Conservation (phyloP, 2,329 filamentous ascomycete species). For the Chrysosporium queenslandicum region DNA sequence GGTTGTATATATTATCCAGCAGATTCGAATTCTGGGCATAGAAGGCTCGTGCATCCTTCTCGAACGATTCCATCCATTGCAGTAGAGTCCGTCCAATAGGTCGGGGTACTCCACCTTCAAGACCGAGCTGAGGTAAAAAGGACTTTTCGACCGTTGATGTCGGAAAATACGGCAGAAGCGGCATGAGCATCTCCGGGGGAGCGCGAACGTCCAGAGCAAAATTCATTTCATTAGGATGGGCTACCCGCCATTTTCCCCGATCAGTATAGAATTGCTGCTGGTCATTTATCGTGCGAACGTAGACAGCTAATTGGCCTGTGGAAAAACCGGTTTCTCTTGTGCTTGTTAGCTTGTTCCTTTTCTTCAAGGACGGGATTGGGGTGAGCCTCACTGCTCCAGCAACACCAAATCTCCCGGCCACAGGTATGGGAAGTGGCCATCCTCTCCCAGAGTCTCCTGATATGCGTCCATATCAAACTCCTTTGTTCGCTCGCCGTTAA, state of each 20-base stretch:
- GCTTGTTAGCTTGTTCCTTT: constrained; percentile 12
- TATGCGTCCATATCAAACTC: constrained; percentile 6
- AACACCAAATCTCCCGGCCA: constrained; percentile 36
- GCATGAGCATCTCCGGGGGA: constrained; percentile 36
- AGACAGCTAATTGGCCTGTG: constrained; percentile 30
- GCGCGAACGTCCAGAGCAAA: constrained; percentile 44
- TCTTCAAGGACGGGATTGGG: constrained; percentile 17
- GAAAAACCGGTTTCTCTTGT: constrained; percentile 14
- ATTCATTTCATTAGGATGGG: constrained; percentile 31
- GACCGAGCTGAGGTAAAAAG: constrained; percentile 26
- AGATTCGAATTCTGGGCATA: constrained; percentile 27
- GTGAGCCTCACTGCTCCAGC: constrained; percentile 25
- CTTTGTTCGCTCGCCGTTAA: constrained; percentile 8
- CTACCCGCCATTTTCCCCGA: constrained; percentile 37
- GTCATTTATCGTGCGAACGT: constrained; percentile 33
- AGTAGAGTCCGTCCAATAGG: constrained; percentile 30
- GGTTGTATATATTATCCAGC: constrained; percentile 32
- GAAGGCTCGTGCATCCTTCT: constrained; percentile 26
- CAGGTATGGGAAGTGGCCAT: constrained; percentile 26
- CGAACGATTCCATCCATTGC: constrained; percentile 28
- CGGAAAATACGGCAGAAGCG: constrained; percentile 45
- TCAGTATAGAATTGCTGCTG: constrained; percentile 38
- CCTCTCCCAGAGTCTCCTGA: constrained; percentile 24
- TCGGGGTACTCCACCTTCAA: constrained; percentile 36
- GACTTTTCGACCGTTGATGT: constrained; percentile 22